A percentile compares a stretch with the other conserved stretches of the same genome.
Conservation (phyloP, 805 yeast genomes). For the Ogataea parapolymorpha region DNA sequence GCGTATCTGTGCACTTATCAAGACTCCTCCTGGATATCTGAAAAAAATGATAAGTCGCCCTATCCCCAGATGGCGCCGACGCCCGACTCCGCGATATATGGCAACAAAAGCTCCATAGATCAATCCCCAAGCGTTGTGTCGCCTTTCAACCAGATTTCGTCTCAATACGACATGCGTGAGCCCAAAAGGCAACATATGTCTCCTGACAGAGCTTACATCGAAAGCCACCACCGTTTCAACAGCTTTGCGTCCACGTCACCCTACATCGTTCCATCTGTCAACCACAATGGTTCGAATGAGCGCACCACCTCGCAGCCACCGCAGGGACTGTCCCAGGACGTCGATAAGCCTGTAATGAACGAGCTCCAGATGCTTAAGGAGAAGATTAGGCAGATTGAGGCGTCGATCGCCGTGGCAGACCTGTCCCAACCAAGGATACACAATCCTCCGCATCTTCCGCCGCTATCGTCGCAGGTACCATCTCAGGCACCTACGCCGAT, state of each 20-base stretch:
- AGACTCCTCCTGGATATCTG: slow-evolving; percentile 29
- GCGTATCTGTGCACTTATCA: slow-evolving; percentile 31
- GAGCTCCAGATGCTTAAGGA: slow-evolving; percentile 38
- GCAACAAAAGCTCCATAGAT: neutral
- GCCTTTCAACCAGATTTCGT: neutral
- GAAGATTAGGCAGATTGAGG: slow-evolving; percentile 45
- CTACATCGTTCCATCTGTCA: slow-evolving; percentile 9
- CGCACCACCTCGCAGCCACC: slow-evolving; percentile 8
- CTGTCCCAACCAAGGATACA: slow-evolving; percentile 10
- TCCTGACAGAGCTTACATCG: neutral
- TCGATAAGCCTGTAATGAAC: slow-evolving; percentile 20
- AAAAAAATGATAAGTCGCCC: slow-evolving; percentile 4
- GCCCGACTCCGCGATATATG: neutral
- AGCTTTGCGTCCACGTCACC: slow-evolving; percentile 8
- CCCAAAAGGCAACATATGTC: neutral
- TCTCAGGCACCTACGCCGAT: slow-evolving; percentile 9
- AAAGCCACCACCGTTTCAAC: slow-evolving; percentile 8
- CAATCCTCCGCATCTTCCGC: slow-evolving; percentile 8
- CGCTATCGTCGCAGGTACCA: neutral
- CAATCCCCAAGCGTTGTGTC: neutral
- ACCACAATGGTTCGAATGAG: slow-evolving; percentile 2
- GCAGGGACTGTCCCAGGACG: neutral
- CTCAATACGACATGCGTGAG: neutral
- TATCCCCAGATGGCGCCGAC: neutral
- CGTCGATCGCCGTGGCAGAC: slow-evolving; percentile 39